A percentile compares a stretch with the other conserved stretches of the same genome.
These are phyloP conservation scores for Acer negundo DNA, from an alignment of 345 rosid species.

Conservation along the genomic window DNA sequence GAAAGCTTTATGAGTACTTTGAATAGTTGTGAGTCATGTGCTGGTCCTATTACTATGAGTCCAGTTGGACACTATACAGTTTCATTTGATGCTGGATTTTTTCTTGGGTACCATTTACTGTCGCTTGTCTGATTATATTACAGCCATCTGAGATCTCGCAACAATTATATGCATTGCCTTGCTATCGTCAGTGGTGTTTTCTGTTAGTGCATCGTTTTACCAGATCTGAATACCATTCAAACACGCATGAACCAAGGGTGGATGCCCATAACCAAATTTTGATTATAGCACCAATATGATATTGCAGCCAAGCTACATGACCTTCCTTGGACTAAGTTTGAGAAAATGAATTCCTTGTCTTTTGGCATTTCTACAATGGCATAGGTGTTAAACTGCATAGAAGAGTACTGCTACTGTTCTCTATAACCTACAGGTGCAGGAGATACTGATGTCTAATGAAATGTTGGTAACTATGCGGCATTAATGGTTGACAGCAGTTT, in stretches of 20 bases:
- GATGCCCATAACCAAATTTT: background rate
- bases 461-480: background rate
- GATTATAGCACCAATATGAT: too few species aligned
- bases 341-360: background rate
- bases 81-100: background rate
- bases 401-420: background rate
- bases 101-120: background rate
- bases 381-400: background rate
- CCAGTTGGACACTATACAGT: background rate
- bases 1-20: background rate
- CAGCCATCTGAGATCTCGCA: background rate
- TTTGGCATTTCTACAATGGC: too few species aligned
- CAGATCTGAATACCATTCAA: background rate
- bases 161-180: background rate
- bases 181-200: background rate
- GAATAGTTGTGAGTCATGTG: background rate
- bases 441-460: background rate
- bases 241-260: background rate
- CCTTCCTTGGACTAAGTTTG: background rate
- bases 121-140: background rate
- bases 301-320: background rate
- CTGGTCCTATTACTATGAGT: background rate
- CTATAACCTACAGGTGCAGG: background rate
- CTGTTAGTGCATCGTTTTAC: background rate
- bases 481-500: conserved; percentile 1